phyloP scores from a whole-genome alignment of 805 yeast species.

The Candida alai region DNA sequence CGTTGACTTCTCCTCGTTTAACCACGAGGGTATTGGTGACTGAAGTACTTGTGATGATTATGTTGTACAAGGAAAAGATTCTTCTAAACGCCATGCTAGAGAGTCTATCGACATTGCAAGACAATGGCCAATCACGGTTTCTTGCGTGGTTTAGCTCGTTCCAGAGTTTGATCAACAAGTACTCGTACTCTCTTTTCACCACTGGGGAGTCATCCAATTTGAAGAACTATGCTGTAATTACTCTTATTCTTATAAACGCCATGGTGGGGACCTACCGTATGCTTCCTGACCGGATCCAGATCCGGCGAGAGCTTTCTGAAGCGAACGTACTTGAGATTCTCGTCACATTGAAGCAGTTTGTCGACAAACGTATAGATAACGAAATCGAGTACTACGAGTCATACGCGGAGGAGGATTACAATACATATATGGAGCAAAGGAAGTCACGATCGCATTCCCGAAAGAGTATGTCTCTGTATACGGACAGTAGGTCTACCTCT shows the following conservation, averaged over 20 bases:
- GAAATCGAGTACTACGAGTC: constrained; percentile 37
- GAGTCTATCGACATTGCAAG: constrained; percentile 25
- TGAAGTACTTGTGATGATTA: constrained; percentile 37
- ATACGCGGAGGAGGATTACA: constrained; percentile 38
- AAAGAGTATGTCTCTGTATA: no score
- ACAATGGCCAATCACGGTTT: constrained; percentile 34
- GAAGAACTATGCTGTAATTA: constrained; percentile 32
- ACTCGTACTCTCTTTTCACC: constrained; percentile 10
- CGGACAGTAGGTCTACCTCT: no score
- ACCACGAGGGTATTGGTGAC: constrained; percentile 39
- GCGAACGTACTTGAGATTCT: constrained; percentile 32
- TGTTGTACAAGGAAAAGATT: constrained; percentile 19
- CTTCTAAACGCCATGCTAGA: constrained; percentile 26
- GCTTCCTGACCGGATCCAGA: constrained; percentile 23
- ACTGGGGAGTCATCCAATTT: constrained; percentile 15
- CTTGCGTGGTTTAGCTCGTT: constrained; percentile 41
- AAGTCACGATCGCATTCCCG: no score
- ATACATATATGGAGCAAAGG: constrained; percentile 13
- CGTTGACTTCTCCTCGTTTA: constrained; percentile 37
- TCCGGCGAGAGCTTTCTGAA: constrained; percentile 35
- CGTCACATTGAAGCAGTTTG: constrained; percentile 29
- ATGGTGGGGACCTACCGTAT: constrained; percentile 26
- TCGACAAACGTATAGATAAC: constrained; percentile 28
- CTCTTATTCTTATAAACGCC: constrained; percentile 33
- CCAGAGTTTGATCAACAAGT: constrained; percentile 33